Base-by-base conservation (phyloP, 495 filamentous ascomycete genomes). In the Penicillium herquei region DNA sequence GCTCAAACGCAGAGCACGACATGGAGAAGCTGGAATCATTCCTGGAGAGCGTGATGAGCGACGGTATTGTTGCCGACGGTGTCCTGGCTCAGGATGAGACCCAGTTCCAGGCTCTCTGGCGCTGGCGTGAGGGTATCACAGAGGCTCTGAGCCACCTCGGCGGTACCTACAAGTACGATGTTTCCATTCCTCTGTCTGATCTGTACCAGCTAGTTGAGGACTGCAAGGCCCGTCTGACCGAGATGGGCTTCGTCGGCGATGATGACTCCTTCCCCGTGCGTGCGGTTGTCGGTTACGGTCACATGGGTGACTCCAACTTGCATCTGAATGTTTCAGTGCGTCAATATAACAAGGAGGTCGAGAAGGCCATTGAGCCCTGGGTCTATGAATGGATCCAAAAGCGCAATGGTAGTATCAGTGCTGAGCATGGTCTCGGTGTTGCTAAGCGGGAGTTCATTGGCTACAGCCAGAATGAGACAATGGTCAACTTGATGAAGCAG, bases 81-180 rank as follows among this genome's bases (percentile, higher is more conserved):
- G 90, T 94, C 3, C 69, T 97, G 49, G 94, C 95, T 3, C 86
- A 96, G 71, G 86, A 96, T 64, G 90, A 94, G 76, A 95, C 92
- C 10, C 95, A 98, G 70, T 79, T 89, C 59, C 83, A 82, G 62
- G 75, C 87, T 3, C 78, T 98, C 52, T 98, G 94, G 94, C 80
- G 85, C 56, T 97, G 91, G 84, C 84, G 94, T 45, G 94, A 98
- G 76, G 91, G 91, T 44, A 90, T 98, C 57, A 84, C 95, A 0
- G 94, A 98, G 73, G 81, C 82, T 21, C 70, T 92, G 30, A 88
- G 91, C 57, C 93, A 98, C 68, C 91, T 90, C 73, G 94, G 94
- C 31, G 94, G 93, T 8, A 91, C 92, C 26, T 98, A 98, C 82
- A 98, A 98, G 73, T 98, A 98, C 72, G 94, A 98, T 66, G 80